These are phyloP conservation scores for Drosera capensis DNA, from an alignment of 148 eudicot genomes.

Conservation along the genomic window DNA sequence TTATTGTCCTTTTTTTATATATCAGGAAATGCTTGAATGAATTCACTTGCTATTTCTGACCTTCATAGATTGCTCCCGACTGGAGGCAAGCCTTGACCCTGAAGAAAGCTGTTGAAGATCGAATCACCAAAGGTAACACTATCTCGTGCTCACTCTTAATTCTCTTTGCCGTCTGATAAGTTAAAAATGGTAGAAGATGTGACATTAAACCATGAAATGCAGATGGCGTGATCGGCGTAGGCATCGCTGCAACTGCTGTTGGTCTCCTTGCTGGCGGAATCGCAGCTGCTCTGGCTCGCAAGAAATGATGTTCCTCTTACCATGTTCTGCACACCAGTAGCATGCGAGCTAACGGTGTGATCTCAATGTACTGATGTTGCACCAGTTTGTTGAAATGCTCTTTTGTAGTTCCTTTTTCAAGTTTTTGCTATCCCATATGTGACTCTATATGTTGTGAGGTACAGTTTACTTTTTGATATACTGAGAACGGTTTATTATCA, in stretches of 20 bases:
- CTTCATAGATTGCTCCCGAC: constrained; percentile 34
- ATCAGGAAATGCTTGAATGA: neutral
- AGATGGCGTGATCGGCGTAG: constrained; percentile 33
- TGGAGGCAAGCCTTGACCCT: constrained; percentile 27
- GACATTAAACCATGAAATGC: constrained; percentile 1
- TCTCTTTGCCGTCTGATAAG: neutral
- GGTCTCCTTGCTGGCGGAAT: constrained; percentile 14
- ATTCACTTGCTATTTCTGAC: too few relatives aligned
- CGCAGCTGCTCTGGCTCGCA: constrained; percentile 17
- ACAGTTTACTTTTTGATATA: too few relatives aligned
- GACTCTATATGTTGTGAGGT: too few relatives aligned
- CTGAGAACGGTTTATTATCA: too few relatives aligned
- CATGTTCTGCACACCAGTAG: neutral
- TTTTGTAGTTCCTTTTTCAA: too few relatives aligned
- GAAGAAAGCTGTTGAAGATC: constrained; percentile 22
- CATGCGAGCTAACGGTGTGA: too few relatives aligned
- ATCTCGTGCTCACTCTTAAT: neutral
- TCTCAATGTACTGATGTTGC: too few relatives aligned
- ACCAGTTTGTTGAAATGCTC: too few relatives aligned
- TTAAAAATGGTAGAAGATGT: neutral
- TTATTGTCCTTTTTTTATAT: neutral
- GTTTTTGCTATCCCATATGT: too few relatives aligned
- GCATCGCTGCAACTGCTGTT: constrained; percentile 19
- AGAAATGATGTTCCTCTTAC: constrained; percentile 3
- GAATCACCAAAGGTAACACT: constrained; percentile 18